Evolutionary conservation across 2,329 filamentous ascomycete genomes (phyloP).

Genomic region (Calycina marina): DNA sequence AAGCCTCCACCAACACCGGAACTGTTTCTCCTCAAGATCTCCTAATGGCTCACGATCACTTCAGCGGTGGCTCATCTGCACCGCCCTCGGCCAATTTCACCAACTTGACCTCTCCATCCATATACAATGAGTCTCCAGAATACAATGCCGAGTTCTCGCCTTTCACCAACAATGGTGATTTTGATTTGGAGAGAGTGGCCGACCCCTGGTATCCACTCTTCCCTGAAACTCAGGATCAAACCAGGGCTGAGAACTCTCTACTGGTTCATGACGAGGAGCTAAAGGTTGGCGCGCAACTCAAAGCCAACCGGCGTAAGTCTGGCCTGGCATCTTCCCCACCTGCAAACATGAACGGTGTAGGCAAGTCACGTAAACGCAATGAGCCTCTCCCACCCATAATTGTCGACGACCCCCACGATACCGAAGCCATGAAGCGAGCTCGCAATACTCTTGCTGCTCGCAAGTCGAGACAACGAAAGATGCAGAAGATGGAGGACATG

Average conservation of each 20-base stretch:
- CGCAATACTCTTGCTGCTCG: conserved; percentile 88
- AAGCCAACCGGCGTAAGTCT: conserved; percentile 26
- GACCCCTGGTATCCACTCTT: conserved; percentile 64
- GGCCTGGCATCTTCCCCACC: conserved; percentile 27
- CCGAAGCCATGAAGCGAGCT: conserved; percentile 77
- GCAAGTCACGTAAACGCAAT: conserved; percentile 58
- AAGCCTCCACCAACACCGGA: conserved; percentile 39
- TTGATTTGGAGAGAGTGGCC: conserved; percentile 27
- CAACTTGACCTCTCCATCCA: conserved; percentile 72
- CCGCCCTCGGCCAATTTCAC: conserved; percentile 75
- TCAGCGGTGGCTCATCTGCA: conserved; percentile 59
- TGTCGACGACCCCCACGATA: conserved; percentile 59
- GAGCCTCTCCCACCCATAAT: conserved; percentile 70
- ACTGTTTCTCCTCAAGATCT: conserved; percentile 81
- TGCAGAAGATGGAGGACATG: conserved; percentile 58
- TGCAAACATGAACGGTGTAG: conserved; percentile 54
- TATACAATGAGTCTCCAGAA: conserved; percentile 62
- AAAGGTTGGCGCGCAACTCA: conserved; percentile 30
- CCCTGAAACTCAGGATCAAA: conserved; percentile 30
- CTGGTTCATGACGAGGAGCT: conserved; percentile 30
- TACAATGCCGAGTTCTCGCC: conserved; percentile 60
- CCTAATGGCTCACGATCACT: conserved; percentile 46
- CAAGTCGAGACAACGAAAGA: conserved; percentile 81
- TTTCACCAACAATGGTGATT: conserved; percentile 47
- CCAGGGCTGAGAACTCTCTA: conserved; percentile 14